These are phyloP conservation scores for Vigna trinervia DNA, from an alignment of 306 rosid genomes.

Conservation along the genomic window DNA sequence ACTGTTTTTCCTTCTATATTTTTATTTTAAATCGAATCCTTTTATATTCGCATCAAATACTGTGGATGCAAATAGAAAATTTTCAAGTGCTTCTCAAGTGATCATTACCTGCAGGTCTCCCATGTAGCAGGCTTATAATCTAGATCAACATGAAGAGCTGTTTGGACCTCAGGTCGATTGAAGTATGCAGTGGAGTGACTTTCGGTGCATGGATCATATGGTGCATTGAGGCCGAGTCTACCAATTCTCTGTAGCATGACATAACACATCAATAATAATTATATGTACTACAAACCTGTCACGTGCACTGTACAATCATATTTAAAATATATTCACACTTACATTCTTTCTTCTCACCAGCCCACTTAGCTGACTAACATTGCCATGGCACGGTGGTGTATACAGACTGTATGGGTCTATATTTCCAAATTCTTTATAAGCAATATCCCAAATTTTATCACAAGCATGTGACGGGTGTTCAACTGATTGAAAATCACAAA, in stretches of 20 bases:
- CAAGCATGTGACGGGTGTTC: slow-evolving; percentile 65
- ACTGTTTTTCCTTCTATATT: background rate
- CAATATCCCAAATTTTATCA: slow-evolving; percentile 51
- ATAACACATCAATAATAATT: slow-evolving; percentile 35
- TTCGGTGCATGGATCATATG: slow-evolving; percentile 96
- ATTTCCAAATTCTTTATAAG: slow-evolving; percentile 66
- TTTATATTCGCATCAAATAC: background rate
- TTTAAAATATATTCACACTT: slow-evolving; percentile 40
- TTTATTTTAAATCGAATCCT: background rate
- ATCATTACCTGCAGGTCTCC: slow-evolving; percentile 83
- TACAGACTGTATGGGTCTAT: slow-evolving; percentile 86
- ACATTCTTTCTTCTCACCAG: slow-evolving; percentile 68
- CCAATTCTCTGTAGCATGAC: slow-evolving; percentile 60
- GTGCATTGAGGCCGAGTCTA: slow-evolving; percentile 51
- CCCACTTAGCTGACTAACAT: slow-evolving; percentile 57
- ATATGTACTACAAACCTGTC: slow-evolving; percentile 19
- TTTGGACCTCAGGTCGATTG: slow-evolving; percentile 84
- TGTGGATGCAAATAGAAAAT: slow-evolving; percentile 27
- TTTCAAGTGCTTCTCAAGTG: slow-evolving; percentile 7
- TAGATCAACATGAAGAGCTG: slow-evolving; percentile 72
- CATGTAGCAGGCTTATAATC: slow-evolving; percentile 65
- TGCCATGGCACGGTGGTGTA: slow-evolving; percentile 67
- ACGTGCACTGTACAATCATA: background rate
- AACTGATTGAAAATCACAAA: slow-evolving; percentile 63
- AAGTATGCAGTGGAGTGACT: slow-evolving; percentile 67